phyloP scores from a whole-genome alignment of 1,139 yeast species.

The Saccharomycopsis hybrid region DNA sequence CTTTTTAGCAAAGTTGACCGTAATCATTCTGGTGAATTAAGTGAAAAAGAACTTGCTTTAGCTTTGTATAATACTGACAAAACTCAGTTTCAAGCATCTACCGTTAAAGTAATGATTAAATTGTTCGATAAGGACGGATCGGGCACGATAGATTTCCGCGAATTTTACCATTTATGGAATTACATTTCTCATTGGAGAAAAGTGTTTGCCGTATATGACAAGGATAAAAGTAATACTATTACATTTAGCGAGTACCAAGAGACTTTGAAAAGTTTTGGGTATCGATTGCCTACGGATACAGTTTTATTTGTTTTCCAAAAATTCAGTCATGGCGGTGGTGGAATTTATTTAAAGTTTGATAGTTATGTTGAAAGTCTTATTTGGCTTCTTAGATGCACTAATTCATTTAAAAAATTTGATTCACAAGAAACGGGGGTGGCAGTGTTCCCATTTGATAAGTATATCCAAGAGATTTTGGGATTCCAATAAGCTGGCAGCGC shows the following conservation, averaged over 20 bases:
- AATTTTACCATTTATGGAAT: constrained; percentile 68
- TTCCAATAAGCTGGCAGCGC: constrained; percentile 24
- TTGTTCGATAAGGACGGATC: constrained; percentile 50
- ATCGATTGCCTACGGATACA: constrained; percentile 55
- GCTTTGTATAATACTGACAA: constrained; percentile 64
- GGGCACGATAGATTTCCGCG: constrained; percentile 51
- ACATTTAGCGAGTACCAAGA: constrained; percentile 62
- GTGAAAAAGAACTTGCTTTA: constrained; percentile 51
- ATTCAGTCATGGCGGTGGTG: constrained; percentile 38
- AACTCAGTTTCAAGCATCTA: constrained; percentile 56
- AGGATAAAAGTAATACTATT: constrained; percentile 54
- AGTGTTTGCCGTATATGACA: constrained; percentile 58
- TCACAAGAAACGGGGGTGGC: constrained; percentile 72
- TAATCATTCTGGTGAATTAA: constrained; percentile 48
- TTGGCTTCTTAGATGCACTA: constrained; percentile 70
- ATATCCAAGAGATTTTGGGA: constrained; percentile 53
- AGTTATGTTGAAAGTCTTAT: constrained; percentile 76
- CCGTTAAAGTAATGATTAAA: constrained; percentile 59
- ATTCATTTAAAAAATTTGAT: constrained; percentile 72
- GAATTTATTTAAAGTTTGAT: constrained; percentile 65
- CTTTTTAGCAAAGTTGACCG: constrained; percentile 53
- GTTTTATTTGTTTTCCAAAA: constrained; percentile 56
- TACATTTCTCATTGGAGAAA: constrained; percentile 68
- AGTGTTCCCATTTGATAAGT: constrained; percentile 71
- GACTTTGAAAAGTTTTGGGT: constrained; percentile 66